Base-by-base conservation (phyloP, 371 early-diverging fungal species). In the Mucor indicus region DNA sequence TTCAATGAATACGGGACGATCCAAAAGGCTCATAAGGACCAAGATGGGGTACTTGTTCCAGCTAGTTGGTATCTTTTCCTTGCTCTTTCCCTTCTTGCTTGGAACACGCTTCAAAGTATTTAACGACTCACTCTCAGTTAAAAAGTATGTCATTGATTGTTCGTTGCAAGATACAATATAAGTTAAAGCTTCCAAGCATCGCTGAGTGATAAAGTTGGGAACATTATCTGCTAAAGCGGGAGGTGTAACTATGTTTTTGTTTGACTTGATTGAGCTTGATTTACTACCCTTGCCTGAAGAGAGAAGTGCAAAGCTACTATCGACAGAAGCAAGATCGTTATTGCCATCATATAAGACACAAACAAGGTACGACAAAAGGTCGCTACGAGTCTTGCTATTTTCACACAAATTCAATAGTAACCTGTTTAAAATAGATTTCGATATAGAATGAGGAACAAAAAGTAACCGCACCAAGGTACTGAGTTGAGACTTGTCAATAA, bases 341-440 rank as follows among this genome's bases (percentile, higher is more conserved):
- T 86, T 84, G 7, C 91, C 91, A 49, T 92, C 91, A 46, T 88
- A 87, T 35, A 98, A 75, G 21, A 95, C 83, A 22, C 90, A 88
- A 13, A 98, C 77, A 45, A 98, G 67, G 32, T 95, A 75, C 1
- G 89, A 84, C 12, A 97, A 71, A 1, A 96, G 62, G 46, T 98
- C 97, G 8, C 80, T 59, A 9, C 97, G 80, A 1, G 95, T 89
- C 51, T 85, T 84, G 53, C 80, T 83, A 64, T 96, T 96, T 63
- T 96, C 95, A 57, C 92, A 89, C 6, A 98, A 80, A 62, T 92
- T 92, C 41, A 87, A 75, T 37, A 98, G 60, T 12, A 93, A 57
- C 40, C 83, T 75, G 50, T 83, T 81, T 31, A 95, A 60, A 27
- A 86, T 71, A 16, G 81, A 69, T 55, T 86, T 89, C 17, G 80